phyloP scores from a whole-genome alignment of 192 early-diverging fungal species.

The Dissophora ornata region DNA sequence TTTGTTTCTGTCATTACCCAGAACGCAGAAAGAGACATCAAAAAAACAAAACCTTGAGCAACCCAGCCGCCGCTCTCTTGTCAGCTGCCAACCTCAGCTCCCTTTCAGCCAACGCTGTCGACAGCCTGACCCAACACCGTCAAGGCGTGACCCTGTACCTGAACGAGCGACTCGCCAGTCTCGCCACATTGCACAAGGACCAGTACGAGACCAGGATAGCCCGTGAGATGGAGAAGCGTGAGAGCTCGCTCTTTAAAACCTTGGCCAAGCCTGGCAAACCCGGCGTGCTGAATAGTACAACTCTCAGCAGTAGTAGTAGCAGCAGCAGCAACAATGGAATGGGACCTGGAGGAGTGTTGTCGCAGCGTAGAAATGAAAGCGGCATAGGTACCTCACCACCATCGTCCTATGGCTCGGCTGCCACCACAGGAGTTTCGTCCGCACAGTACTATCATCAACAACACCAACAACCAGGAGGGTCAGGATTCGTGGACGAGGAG shows the following conservation, averaged over 20 bases:
- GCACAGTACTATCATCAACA: constrained; percentile 44
- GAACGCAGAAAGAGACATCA: constrained; percentile 34
- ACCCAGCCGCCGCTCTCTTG: constrained; percentile 19
- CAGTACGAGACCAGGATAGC: constrained; percentile 76
- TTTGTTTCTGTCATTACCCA: not conserved
- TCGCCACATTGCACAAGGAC: constrained; percentile 75
- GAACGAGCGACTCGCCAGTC: constrained; percentile 72
- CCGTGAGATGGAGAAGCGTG: constrained; percentile 72
- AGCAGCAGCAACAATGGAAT: not conserved
- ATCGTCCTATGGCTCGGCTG: constrained; percentile 4
- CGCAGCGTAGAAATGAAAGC: constrained; percentile 11
- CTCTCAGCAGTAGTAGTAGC: not conserved
- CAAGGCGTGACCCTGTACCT: constrained; percentile 76
- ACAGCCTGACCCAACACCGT: constrained; percentile 71
- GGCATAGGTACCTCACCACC: constrained; percentile 4
- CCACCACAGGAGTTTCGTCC: constrained; percentile 19
- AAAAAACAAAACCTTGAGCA: not conserved
- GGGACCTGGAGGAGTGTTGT: not conserved
- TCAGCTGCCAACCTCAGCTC: not conserved
- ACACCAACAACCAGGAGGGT: not conserved
- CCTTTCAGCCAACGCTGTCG: constrained; percentile 56
- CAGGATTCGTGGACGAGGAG: constrained; percentile 32
- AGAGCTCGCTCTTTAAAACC: constrained; percentile 56
- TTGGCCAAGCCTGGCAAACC: constrained; percentile 25
- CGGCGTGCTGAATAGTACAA: too few species aligned